phyloP scores from a whole-genome alignment of 768 basidiomycete species.

The Hypholoma fasciculare region DNA sequence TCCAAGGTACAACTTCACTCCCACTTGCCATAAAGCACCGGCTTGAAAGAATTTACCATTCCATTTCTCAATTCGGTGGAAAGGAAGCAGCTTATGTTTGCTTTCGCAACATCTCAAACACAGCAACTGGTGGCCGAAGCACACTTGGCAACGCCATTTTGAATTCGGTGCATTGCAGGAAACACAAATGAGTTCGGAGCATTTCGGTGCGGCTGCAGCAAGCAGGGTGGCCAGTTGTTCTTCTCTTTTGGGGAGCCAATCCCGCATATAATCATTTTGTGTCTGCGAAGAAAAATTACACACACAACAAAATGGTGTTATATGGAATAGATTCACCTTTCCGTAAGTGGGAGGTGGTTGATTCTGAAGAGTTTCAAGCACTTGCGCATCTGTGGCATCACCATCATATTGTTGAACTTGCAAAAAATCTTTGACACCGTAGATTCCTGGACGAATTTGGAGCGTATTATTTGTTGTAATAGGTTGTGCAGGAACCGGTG shows the following conservation, averaged over 20 bases:
- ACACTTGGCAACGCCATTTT: background rate
- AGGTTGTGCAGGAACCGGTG: no score
- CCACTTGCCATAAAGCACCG: constrained; percentile 18
- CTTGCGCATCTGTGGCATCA: no score
- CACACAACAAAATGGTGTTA: no score
- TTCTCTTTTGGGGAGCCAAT: background rate
- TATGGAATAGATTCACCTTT: no score
- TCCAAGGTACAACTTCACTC: constrained; percentile 18
- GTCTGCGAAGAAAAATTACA: no score
- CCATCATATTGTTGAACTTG: no score
- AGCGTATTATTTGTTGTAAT: no score
- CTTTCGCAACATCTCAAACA: constrained; percentile 5
- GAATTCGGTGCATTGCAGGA: background rate
- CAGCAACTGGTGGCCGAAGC: background rate
- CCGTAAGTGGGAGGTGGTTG: no score
- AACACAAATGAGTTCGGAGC: background rate
- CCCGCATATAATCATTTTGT: background rate
- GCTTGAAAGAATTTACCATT: constrained; percentile 14
- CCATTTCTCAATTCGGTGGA: constrained; percentile 22
- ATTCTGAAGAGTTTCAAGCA: no score
- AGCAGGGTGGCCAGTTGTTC: background rate
- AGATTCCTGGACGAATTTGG: no score
- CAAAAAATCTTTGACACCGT: no score
- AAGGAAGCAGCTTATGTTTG: background rate
- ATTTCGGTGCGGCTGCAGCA: background rate